Conservation (phyloP, 2,329 filamentous ascomycete genomes). For the Massarina eburnea region DNA sequence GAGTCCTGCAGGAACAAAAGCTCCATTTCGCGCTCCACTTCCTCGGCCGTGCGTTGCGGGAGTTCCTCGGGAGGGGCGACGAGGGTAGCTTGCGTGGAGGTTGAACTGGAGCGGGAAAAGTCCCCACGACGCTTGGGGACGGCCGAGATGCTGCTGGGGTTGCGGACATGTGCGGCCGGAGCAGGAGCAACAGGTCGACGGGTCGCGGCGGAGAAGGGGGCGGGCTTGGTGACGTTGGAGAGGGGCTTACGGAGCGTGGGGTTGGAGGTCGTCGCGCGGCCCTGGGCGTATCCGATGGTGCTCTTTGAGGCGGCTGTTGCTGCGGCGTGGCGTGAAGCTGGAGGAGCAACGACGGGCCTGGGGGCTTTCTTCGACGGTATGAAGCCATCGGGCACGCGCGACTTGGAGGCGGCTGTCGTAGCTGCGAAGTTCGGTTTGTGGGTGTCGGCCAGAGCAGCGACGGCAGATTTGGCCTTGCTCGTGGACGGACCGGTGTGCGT, state of each 20-base stretch:
- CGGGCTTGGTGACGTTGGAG: constrained; percentile 37
- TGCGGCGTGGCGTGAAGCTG: constrained; percentile 59
- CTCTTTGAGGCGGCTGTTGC: constrained; percentile 72
- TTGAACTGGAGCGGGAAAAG: constrained; percentile 39
- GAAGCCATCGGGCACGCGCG: constrained; percentile 37
- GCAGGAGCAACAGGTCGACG: constrained; percentile 20
- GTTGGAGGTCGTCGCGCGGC: constrained; percentile 59
- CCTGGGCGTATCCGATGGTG: constrained; percentile 83
- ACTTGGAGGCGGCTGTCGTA: constrained; percentile 44
- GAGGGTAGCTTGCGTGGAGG: constrained; percentile 33
- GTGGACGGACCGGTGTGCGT: constrained; percentile 49
- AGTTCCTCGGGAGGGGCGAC: constrained; percentile 18
- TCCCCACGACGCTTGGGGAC: constrained; percentile 15
- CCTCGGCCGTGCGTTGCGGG: constrained; percentile 31
- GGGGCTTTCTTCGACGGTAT: constrained; percentile 45
- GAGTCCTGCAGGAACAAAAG: constrained; percentile 29
- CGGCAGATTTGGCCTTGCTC: constrained; percentile 55
- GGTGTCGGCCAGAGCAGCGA: constrained; percentile 43
- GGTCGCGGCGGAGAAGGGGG: constrained; percentile 26
- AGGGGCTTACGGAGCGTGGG: constrained; percentile 37
- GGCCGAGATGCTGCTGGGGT: constrained; percentile 3
- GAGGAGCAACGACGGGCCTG: constrained; percentile 46
- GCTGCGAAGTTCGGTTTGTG: constrained; percentile 42
- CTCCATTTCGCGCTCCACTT: constrained; percentile 37
- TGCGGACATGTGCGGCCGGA: constrained; percentile 19